Evolutionary conservation across 345 rosid species (phyloP), one percentile per base, ranked within the genome.

Genomic region (Psidium friedrichsthalianum): DNA sequence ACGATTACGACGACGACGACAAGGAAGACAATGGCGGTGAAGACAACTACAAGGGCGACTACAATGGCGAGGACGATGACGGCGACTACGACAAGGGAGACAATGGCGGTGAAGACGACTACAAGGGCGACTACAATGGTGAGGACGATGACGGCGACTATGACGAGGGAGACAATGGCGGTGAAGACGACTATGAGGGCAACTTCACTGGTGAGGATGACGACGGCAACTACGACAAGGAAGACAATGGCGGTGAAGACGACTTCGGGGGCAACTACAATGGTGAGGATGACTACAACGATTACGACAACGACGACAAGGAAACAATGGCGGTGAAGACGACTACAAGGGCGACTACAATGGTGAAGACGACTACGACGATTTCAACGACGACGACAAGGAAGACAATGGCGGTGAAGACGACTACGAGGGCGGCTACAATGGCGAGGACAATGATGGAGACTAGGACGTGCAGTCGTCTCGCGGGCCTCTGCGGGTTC

Each of bases 171-270:
- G 42, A 40, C 42, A 2, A 40, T 5, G 5, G 5, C 42, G 42
- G 42, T 5, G 42, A 40, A 5, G 42, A 5, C 42, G 42, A 40
- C 5, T 3, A 40, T 3, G 42, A 40, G 42, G 42, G 42, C 42
- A 40, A 40, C n/a, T n/a, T n/a, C n/a, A n/a, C n/a, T n/a, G n/a
- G n/a, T n/a, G n/a, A n/a, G n/a, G n/a, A n/a, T n/a, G n/a, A n/a
- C n/a, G n/a, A 49, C 11, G 57, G 7, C 7, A 6, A 13, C 55
- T 4, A 8, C 25, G 10, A 55, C 57, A 18, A 20, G 57, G 11
- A 92, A 2, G 98, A 87, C 3, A 93, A 88, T 6, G 92, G 87
- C 21, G 92, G 86, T 9, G 92, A 90, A 6, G 94, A 89, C 20
- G 87, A 86, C 3, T 90, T 85, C 57, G 56, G 16, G 22, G 83